A percentile compares a stretch with the other conserved stretches of the same genome.
Evolutionary conservation across 208 protist genomes (phyloP).

Genomic region (Spongospora subterranea): DNA sequence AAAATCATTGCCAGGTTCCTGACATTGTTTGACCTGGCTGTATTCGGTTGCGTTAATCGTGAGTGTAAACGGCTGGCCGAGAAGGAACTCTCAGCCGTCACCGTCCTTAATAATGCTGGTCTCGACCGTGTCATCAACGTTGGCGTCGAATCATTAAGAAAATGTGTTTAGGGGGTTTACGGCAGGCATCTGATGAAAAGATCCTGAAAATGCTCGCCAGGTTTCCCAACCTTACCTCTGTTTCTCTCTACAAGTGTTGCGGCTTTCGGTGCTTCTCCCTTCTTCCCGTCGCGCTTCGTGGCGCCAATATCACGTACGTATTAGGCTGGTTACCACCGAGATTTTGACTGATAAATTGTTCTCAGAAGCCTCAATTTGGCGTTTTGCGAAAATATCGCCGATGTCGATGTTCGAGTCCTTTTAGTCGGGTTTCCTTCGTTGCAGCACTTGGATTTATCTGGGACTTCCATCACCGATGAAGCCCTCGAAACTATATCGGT

Average conservation of each 20-base stretch:
- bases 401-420: constrained; percentile 8
- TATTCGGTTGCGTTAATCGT: constrained; percentile 17
- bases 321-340: neutral
- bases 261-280: neutral
- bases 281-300: constrained; percentile 15
- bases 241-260: constrained; percentile 41
- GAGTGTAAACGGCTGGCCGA: constrained; percentile 38
- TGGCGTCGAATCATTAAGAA: neutral
- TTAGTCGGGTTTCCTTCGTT: neutral
- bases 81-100: neutral
- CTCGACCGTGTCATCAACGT: neutral
- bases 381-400: neutral
- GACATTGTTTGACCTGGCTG: constrained; percentile 32
- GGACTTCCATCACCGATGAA: constrained; percentile 22
- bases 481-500: constrained; percentile 18
- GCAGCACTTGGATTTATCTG: neutral
- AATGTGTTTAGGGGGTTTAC: neutral
- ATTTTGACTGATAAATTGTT: neutral
- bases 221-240: constrained; percentile 6
- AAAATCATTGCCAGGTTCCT: constrained; percentile 31
- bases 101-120: neutral
- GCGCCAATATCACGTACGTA: neutral
- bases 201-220: constrained; percentile 24
- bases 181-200: constrained; percentile 7
- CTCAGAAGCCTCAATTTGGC: constrained; percentile 31